These are phyloP conservation scores for Entonaema liquescens DNA, from an alignment of 495 filamentous ascomycete genomes.

Conservation along the genomic window DNA sequence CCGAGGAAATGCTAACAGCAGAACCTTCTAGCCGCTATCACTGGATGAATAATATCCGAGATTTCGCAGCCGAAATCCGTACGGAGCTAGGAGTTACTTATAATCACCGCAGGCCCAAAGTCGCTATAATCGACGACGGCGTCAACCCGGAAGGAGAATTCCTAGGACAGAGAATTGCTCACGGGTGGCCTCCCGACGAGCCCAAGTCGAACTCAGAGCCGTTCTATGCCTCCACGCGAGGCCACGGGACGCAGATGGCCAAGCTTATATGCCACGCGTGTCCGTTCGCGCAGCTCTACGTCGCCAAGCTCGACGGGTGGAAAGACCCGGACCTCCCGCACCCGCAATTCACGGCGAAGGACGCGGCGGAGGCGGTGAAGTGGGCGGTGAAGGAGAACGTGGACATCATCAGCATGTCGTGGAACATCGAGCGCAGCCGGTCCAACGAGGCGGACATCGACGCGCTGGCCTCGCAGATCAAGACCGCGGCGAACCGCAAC, in stretches of 20 bases:
- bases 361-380: slow-evolving; percentile 45
- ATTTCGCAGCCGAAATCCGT: slow-evolving; percentile 29
- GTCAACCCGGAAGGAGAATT: slow-evolving; percentile 45
- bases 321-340: slow-evolving; percentile 35
- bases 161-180: slow-evolving; percentile 17
- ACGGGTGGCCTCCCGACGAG: slow-evolving; percentile 35
- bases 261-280: slow-evolving; percentile 48
- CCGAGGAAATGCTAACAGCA: not conserved
- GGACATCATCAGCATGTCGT: slow-evolving; percentile 48
- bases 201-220: slow-evolving; percentile 35
- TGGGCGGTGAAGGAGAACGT: slow-evolving; percentile 42
- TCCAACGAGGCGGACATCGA: slow-evolving; percentile 22
- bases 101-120: slow-evolving; percentile 36
- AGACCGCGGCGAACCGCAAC: slow-evolving; percentile 13
- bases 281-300: slow-evolving; percentile 48
- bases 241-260: slow-evolving; percentile 57
- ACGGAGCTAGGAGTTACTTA: slow-evolving; percentile 24
- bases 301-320: slow-evolving; percentile 45
- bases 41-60: slow-evolving; percentile 43
- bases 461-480: slow-evolving; percentile 13
- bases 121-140: slow-evolving; percentile 59
- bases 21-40: slow-evolving; percentile 27
- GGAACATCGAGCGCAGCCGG: slow-evolving; percentile 36
- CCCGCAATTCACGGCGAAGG: slow-evolving; percentile 43
- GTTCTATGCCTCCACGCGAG: slow-evolving; percentile 46